Evolutionary conservation across 495 filamentous ascomycete species (phyloP), one percentile per base, ranked within the genome.

Genomic region (Hypoxylon trugodes): DNA sequence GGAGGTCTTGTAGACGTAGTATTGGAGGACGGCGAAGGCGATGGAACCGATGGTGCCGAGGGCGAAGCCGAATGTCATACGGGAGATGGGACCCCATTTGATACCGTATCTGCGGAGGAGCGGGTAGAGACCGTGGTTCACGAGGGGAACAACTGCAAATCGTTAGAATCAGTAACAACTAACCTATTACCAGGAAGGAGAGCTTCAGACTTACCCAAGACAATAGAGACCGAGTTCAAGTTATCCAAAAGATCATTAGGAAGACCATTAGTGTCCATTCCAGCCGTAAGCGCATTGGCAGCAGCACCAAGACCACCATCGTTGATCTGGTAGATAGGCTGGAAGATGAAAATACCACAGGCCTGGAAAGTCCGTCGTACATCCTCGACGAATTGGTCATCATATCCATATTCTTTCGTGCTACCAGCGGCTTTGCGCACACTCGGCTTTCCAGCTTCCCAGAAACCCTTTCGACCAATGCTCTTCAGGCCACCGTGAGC

Each of bases 221-320:
- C 87, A 65, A 92, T 87, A 28, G 85, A 80, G 55, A 93, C 82
- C 1, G 89, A 82, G 70, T 91, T 88, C 61, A 92, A 80, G 76
- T 89, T 91, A 62, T 84, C 81, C 77, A 90, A 84, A 47, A 90
- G 74, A 73, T 92, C 89, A 76, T 92, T 92, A 26, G 87, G 87
- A 0, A 83, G 77, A 21, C 86, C 86, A 53, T 86, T 80, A 1
- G 86, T 86, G 7, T 82, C 73, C 83, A 90, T 85, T 4, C 83
- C 79, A 6, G 84, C 85, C 0, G 81, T 84, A 64, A 88, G 84
- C 25, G 82, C 83, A 35, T 77, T 81, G 50, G 74, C 74, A 24
- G 74, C 78, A 6, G 74, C 75, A 18, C 77, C 78, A 18, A 81
- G 69, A 63, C 72, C 77, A 33, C 74, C 75, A 55, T 81, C 77